These are phyloP conservation scores for Xylariaceae sp. DNA, from an alignment of 2,329 filamentous ascomycete genomes.

Conservation along the genomic window DNA sequence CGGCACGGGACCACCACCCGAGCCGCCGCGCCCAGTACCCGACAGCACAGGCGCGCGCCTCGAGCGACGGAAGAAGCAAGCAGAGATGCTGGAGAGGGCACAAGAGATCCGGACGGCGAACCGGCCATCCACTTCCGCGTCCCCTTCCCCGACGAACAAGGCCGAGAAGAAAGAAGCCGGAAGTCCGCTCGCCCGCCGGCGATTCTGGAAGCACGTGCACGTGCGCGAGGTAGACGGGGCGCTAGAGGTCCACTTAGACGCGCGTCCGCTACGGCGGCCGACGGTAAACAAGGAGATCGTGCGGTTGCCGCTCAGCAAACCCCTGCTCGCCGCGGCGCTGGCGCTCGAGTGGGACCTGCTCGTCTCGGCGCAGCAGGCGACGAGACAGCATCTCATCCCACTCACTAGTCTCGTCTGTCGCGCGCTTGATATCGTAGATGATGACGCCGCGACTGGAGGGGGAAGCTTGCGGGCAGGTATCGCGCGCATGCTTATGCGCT, in stretches of 20 bases:
- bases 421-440: conserved; percentile 71
- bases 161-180: neutral
- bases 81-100: conserved; percentile 50
- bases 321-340: conserved; percentile 76
- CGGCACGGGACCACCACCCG: conserved; percentile 56
- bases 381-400: conserved; percentile 83
- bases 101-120: conserved; percentile 43
- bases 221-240: conserved; percentile 62
- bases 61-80: conserved; percentile 50
- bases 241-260: conserved; percentile 69
- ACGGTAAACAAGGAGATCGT: conserved; percentile 63
- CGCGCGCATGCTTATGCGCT: conserved; percentile 67
- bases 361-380: conserved; percentile 74
- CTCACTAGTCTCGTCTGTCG: conserved; percentile 81
- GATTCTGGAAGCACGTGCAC: conserved; percentile 85
- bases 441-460: conserved; percentile 46
- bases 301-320: conserved; percentile 68
- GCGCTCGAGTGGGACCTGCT: conserved; percentile 92
- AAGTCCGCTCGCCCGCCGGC: conserved; percentile 52
- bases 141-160: too few species aligned
- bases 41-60: conserved; percentile 39
- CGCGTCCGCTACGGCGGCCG: conserved; percentile 72
- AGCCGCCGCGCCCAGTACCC: conserved; percentile 46
- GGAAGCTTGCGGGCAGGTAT: conserved; percentile 55
- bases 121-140: conserved; percentile 4